Evolutionary conservation across 2,329 filamentous ascomycete species (phyloP).

Genomic region (Paraphaeosphaeria sporulosa): DNA sequence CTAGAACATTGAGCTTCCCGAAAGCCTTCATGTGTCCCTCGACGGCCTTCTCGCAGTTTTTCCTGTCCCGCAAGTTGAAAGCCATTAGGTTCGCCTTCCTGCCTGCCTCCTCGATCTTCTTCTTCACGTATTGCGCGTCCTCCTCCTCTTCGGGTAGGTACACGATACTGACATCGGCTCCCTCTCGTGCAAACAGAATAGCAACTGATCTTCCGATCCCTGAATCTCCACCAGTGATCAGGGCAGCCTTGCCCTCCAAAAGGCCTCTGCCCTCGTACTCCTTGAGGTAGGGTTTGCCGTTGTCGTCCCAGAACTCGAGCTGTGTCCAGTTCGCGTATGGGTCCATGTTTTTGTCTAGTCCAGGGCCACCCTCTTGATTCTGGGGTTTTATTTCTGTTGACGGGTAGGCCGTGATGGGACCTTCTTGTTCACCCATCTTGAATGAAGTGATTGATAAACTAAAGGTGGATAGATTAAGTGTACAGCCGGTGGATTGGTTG

Average conservation of each 20-base stretch:
- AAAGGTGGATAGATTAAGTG: background rate
- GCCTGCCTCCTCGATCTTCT: constrained; percentile 69
- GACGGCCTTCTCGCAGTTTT: constrained; percentile 72
- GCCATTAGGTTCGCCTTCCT: constrained; percentile 53
- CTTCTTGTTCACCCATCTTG: constrained; percentile 26
- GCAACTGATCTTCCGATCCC: constrained; percentile 79
- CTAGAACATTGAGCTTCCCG: constrained; percentile 70
- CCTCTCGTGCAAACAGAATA: constrained; percentile 79
- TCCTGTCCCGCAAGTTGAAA: constrained; percentile 67
- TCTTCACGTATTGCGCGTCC: constrained; percentile 76
- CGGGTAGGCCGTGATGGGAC: constrained; percentile 22
- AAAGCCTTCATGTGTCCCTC: constrained; percentile 69
- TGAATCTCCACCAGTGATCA: constrained; percentile 81
- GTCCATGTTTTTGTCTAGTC: constrained; percentile 24
- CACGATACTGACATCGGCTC: constrained; percentile 73
- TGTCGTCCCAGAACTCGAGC: constrained; percentile 31
- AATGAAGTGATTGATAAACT: background rate
- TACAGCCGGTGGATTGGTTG: background rate
- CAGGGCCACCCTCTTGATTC: constrained; percentile 27
- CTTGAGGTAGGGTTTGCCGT: constrained; percentile 30
- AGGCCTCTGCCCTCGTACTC: constrained; percentile 30
- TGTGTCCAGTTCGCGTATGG: constrained; percentile 30
- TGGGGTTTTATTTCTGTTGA: constrained; percentile 27
- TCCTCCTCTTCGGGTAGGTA: constrained; percentile 77
- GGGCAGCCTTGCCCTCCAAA: constrained; percentile 40